Conservation (phyloP, 805 yeast genomes). For the Clavispora carvajalis region DNA sequence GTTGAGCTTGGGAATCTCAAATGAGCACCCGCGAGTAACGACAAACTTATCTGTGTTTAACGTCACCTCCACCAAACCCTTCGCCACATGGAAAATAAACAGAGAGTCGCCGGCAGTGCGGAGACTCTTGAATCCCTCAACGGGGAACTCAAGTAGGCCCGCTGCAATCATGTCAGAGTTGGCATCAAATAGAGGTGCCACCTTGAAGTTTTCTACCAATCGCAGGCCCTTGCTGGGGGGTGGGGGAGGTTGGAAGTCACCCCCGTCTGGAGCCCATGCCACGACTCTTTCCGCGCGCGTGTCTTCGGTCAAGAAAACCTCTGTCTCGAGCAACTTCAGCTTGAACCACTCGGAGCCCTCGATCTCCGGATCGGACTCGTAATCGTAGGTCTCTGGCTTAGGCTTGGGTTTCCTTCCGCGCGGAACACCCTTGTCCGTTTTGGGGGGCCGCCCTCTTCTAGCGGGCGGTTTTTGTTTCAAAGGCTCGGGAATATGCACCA, state of each 20-base stretch:
- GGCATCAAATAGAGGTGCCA: slow-evolving; percentile 61
- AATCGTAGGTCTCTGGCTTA: slow-evolving; percentile 18
- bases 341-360: slow-evolving; percentile 52
- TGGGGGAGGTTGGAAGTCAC: slow-evolving; percentile 37
- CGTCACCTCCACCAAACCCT: slow-evolving; percentile 66
- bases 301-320: slow-evolving; percentile 44
- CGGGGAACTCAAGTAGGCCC: slow-evolving; percentile 66
- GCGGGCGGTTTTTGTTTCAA: slow-evolving; percentile 1
- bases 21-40: slow-evolving; percentile 68
- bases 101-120: slow-evolving; percentile 61
- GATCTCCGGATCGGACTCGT: slow-evolving; percentile 36
- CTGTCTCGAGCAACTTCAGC: slow-evolving; percentile 35
- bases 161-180: slow-evolving; percentile 63
- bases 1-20: slow-evolving; percentile 77
- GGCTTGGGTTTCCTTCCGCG: slow-evolving; percentile 13
- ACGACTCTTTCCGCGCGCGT: slow-evolving; percentile 35
- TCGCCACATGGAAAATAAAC: slow-evolving; percentile 68
- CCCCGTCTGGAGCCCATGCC: slow-evolving; percentile 62
- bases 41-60: slow-evolving; percentile 54
- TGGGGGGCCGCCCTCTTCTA: not conserved
- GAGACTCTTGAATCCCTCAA: slow-evolving; percentile 53
- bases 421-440: slow-evolving; percentile 3
- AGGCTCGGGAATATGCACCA: slow-evolving; percentile 45
- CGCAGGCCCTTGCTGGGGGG: slow-evolving; percentile 33
- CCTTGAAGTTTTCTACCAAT: slow-evolving; percentile 43